Base-by-base conservation (phyloP, 2,329 filamentous ascomycete genomes). In the Cercospora sp. region DNA sequence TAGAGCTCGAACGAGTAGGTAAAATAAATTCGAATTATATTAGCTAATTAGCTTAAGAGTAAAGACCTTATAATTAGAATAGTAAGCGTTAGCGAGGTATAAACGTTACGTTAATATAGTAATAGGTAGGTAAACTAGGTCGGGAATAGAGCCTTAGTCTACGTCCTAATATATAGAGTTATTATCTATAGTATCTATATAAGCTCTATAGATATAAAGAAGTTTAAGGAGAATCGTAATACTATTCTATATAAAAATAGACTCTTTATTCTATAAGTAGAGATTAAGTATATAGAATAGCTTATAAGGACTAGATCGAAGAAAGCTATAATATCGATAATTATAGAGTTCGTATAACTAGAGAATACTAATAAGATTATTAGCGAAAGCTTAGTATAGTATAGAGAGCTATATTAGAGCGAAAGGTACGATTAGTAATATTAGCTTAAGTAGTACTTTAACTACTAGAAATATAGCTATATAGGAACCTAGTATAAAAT, bases 401-500 rank as follows among this genome's bases (percentile, higher is more conserved):
- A 66, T 33, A 28, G 57, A 30, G 45, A 66, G 58, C 45, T 66
- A 16, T 61, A 40, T 28, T 62, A 66, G 36, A 26, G 53, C 30
- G 30, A 66, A 58, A 61, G 63, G 59, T 53, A 64, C 40, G 40
- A 64, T 9, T 13, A 28, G 51, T 53, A 58, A 28, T 64, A 16
- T 28, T 23, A 31, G 48, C 30, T 65, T 48, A 59, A 60, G 53
- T 26, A 65, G 55, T 65, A 16, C 53, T 65, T 65, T 51, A 65
- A 65, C 30, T 65, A 33, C 31, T 51, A 65, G 45, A 60, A 51
- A 60, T 65, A 65, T 31, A 31, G 63, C 63, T 51, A 65, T 60
- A 65, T 65, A 65, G 63, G 63, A 65, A 60, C 63, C 48, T 65
- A 65, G 45, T 65, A 33, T 51, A 65, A 26, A 9, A 55, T 33